These are phyloP conservation scores for Truncatella angustata DNA, from an alignment of 2,329 filamentous ascomycete species.

Conservation along the genomic window DNA sequence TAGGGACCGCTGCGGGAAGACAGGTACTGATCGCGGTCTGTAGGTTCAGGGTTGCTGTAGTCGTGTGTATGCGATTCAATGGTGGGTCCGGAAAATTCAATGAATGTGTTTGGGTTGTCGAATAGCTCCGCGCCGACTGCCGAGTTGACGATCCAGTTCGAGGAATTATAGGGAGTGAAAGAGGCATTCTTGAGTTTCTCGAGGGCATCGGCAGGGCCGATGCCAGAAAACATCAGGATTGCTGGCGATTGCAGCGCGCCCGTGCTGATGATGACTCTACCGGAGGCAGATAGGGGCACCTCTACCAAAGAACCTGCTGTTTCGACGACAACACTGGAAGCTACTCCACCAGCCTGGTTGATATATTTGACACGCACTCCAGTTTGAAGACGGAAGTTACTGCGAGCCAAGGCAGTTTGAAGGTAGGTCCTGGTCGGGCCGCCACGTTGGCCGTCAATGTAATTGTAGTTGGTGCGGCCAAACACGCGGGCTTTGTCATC, in stretches of 20 bases:
- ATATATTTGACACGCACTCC: conserved; percentile 43
- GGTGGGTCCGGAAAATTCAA: conserved; percentile 40
- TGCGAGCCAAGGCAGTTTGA: conserved; percentile 38
- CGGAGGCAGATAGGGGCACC: conserved; percentile 25
- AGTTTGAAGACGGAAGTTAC: conserved; percentile 43
- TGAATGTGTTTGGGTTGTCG: conserved; percentile 56
- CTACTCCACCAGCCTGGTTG: conserved; percentile 35
- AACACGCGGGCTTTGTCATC: conserved; percentile 47
- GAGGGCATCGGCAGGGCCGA: conserved; percentile 27
- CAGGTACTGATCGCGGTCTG: conserved; percentile 46
- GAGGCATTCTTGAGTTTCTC: conserved; percentile 14
- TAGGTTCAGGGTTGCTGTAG: conserved; percentile 40
- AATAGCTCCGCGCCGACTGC: conserved; percentile 50
- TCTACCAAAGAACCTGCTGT: conserved; percentile 28
- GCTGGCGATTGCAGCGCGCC: conserved; percentile 32
- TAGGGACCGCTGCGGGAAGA: conserved; percentile 48
- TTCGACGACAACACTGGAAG: conserved; percentile 39
- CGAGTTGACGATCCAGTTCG: conserved; percentile 47
- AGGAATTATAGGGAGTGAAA: conserved; percentile 23
- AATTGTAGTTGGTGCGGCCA: conserved; percentile 46
- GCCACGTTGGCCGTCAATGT: conserved; percentile 46
- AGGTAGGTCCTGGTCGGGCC: conserved; percentile 50
- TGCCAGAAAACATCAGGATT: conserved; percentile 38
- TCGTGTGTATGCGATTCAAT: conserved; percentile 47
- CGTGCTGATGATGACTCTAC: conserved; percentile 33